Evolutionary conservation across 2,329 filamentous ascomycete species (phyloP).

Genomic region (Teratosphaeria epicoccoides): DNA sequence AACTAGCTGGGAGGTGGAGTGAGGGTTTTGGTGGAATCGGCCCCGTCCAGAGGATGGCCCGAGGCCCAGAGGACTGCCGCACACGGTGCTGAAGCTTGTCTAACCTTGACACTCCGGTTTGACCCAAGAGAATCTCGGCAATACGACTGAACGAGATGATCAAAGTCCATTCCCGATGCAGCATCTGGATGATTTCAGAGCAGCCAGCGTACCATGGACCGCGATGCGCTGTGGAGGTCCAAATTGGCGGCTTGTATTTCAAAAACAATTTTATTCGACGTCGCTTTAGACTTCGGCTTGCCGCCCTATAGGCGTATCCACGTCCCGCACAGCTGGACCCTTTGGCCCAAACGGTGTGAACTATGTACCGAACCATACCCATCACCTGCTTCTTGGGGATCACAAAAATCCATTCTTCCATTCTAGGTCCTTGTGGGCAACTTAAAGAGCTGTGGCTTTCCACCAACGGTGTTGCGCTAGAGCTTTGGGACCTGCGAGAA

Average conservation of each 20-base stretch:
- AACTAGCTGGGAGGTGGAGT: too few relatives aligned
- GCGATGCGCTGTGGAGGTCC: too few relatives aligned
- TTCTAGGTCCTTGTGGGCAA: neutral
- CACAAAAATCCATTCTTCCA: neutral
- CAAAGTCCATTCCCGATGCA: too few relatives aligned
- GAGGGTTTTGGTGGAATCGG: neutral
- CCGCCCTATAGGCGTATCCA: neutral
- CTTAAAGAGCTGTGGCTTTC: neutral
- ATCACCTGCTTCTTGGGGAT: neutral
- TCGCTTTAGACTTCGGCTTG: neutral
- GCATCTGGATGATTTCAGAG: too few relatives aligned
- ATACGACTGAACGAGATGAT: too few relatives aligned
- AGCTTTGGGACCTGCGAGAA: neutral
- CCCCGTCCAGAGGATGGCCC: neutral
- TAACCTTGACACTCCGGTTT: too few relatives aligned
- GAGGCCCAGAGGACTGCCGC: too few relatives aligned
- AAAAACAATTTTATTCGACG: neutral
- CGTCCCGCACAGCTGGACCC: neutral
- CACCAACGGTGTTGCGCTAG: neutral
- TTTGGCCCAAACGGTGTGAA: neutral
- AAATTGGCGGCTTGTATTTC: neutral
- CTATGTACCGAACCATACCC: neutral
- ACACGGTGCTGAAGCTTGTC: neutral
- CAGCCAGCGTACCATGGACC: too few relatives aligned
- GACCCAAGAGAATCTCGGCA: too few relatives aligned